A percentile compares a stretch with the other conserved stretches of the same genome.
Conservation (phyloP, 2,329 filamentous ascomycete genomes). For the Aspergillus fischeri region DNA sequence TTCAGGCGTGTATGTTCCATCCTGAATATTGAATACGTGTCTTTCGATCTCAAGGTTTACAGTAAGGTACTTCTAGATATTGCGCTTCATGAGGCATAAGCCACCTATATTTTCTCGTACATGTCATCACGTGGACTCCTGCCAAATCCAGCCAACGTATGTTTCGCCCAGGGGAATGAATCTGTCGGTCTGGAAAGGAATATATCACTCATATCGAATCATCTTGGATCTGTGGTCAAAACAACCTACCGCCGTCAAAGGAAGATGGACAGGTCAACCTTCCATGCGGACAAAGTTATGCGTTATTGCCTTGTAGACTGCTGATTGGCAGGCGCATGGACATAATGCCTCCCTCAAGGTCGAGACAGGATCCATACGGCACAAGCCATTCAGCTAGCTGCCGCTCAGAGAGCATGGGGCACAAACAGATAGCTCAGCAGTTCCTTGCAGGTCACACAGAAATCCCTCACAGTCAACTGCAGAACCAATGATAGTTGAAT, state of each 20-base stretch:
- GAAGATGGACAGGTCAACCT: neutral
- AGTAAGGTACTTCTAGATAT: neutral
- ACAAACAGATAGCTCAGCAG: neutral
- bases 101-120: neutral
- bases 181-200: neutral
- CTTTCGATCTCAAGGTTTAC: neutral
- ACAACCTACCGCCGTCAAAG: neutral
- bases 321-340: neutral
- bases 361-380: neutral
- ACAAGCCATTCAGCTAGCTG: neutral
- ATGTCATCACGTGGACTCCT: neutral
- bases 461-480: neutral
- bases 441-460: neutral
- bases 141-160: neutral
- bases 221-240: neutral
- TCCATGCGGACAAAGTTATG: neutral
- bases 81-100: neutral
- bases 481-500: neutral
- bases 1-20: neutral
- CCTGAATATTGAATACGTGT: neutral
- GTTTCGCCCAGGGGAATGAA: neutral
- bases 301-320: neutral
- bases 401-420: neutral
- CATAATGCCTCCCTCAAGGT: neutral
- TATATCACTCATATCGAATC: neutral